Percentiles rank a stretch among this genome's conserved stretches.
These are phyloP conservation scores for Botrytis pseudocinerea DNA, from an alignment of 2,329 filamentous ascomycete genomes.

Conservation along the genomic window DNA sequence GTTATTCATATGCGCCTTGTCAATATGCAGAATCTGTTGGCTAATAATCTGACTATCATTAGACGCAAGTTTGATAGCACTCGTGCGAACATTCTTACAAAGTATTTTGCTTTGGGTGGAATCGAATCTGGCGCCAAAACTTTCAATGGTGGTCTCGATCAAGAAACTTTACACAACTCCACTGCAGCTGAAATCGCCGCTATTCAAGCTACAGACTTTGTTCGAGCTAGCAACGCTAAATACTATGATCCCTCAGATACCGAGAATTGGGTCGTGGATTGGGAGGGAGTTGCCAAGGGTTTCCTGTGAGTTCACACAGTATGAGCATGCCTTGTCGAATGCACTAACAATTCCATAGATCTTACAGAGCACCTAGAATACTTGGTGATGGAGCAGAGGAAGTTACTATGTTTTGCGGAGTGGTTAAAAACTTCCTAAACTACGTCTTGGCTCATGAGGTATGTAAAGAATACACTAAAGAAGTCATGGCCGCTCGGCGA, in stretches of 20 bases:
- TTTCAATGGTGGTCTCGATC: conserved; percentile 62
- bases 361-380: conserved; percentile 56
- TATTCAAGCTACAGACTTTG: conserved; percentile 62
- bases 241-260: conserved; percentile 54
- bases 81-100: conserved; percentile 67
- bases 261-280: conserved; percentile 76
- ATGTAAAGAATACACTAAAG: conserved; percentile 73
- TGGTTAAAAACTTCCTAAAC: conserved; percentile 83
- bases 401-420: conserved; percentile 61
- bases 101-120: conserved; percentile 81
- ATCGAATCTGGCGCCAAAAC: conserved; percentile 62
- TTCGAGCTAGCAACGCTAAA: conserved; percentile 47
- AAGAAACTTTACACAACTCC: conserved; percentile 60
- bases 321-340: not conserved
- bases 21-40: not conserved
- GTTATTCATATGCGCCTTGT: not conserved
- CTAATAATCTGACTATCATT: not conserved
- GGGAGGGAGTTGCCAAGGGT: conserved; percentile 71
- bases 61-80: conserved; percentile 71
- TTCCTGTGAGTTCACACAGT: conserved; percentile 62
- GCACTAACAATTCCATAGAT: conserved; percentile 44
- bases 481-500: conserved; percentile 64
- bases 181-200: conserved; percentile 64
- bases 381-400: conserved; percentile 56
- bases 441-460: conserved; percentile 84